phyloP scores from a whole-genome alignment of 2,329 filamentous ascomycete species.

The Trichophyton schoenleinii region DNA sequence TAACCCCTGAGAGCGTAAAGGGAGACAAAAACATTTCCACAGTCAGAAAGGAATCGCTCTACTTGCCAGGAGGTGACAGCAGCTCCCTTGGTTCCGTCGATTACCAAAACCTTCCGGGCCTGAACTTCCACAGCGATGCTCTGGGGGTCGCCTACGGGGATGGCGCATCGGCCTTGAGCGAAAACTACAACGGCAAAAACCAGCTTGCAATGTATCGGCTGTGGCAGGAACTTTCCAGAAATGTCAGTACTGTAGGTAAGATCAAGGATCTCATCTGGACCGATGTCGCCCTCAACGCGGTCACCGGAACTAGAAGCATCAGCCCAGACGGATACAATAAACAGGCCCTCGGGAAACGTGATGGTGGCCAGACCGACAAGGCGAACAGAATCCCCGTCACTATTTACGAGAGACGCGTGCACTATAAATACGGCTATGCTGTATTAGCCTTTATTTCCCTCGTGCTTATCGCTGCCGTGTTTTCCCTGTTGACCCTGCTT shows the following conservation, averaged over 20 bases:
- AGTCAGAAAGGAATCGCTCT: neutral
- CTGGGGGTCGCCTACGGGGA: neutral
- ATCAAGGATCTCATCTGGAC: slow-evolving; percentile 37
- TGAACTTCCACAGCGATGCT: neutral
- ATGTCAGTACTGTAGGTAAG: slow-evolving; percentile 16
- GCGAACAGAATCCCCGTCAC: no score
- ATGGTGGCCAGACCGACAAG: no score
- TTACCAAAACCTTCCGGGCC: no score
- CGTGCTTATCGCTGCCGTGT: no score
- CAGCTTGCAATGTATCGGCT: slow-evolving; percentile 17
- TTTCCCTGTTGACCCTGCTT: no score
- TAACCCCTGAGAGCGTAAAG: neutral
- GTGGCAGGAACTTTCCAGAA: slow-evolving; percentile 29
- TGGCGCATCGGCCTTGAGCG: neutral
- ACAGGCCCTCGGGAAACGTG: no score
- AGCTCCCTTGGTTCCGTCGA: no score
- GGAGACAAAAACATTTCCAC: neutral
- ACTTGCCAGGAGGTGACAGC: no score
- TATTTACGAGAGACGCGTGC: no score
- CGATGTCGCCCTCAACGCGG: slow-evolving; percentile 32
- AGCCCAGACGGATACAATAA: no score
- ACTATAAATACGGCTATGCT: no score
- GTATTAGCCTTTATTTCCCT: no score
- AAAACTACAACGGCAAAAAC: slow-evolving; percentile 22
- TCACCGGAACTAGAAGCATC: slow-evolving; percentile 26